Conservation (phyloP, 2,329 filamentous ascomycete genomes). For the Geosmithia flava region DNA sequence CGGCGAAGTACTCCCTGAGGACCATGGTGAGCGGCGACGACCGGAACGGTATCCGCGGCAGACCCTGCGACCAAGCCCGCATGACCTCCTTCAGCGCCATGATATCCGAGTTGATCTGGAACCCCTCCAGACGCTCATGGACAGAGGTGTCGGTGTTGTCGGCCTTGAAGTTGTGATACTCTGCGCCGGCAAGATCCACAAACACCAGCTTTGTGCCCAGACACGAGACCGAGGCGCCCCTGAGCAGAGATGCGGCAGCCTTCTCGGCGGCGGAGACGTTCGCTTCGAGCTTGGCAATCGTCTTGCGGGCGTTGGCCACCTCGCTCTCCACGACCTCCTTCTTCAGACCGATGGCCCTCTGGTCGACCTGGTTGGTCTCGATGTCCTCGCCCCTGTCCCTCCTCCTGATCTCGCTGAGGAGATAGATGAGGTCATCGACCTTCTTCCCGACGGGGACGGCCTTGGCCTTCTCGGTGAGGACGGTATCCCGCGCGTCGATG, state of each 20-base stretch:
- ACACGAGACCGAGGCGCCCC: constrained; percentile 10
- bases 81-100: constrained; percentile 32
- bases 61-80: constrained; percentile 20
- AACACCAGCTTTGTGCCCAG: constrained; percentile 29
- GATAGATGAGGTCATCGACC: constrained; percentile 14
- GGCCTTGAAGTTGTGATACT: constrained; percentile 22
- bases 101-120: constrained; percentile 31
- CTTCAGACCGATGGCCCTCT: not conserved
- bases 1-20: constrained; percentile 21
- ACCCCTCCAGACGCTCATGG: constrained; percentile 25
- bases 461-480: constrained; percentile 27
- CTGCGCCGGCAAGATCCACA: constrained; percentile 30
- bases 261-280: constrained; percentile 20
- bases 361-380: not conserved
- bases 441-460: constrained; percentile 28
- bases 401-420: not conserved
- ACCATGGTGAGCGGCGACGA: constrained; percentile 29
- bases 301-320: not conserved
- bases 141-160: constrained; percentile 12
- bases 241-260: constrained; percentile 12
- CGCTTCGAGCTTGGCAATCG: constrained; percentile 5
- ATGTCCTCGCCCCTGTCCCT: not conserved
- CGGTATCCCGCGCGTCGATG: constrained; percentile 19
- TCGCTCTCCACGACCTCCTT: not conserved
- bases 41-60: constrained; percentile 23